Evolutionary conservation across 2,329 filamentous ascomycete species (phyloP).

Genomic region (Achaetomium macrosporum): DNA sequence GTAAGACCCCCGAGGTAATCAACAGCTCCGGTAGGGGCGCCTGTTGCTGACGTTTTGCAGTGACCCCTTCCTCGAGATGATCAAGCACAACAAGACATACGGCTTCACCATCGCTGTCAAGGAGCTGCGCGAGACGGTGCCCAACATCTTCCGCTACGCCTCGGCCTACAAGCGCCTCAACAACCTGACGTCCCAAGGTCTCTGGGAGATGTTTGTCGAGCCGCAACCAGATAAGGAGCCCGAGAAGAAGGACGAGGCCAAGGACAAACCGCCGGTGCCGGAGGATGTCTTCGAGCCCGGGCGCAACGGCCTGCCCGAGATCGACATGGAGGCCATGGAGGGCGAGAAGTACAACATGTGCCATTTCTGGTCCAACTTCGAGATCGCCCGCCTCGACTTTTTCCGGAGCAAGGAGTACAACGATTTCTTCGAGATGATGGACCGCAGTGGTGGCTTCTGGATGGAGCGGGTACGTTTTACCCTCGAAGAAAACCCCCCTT

Average conservation of each 20-base stretch:
- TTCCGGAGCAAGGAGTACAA: slow-evolving; percentile 97
- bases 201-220: slow-evolving; percentile 99
- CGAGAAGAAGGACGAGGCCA: slow-evolving; percentile 58
- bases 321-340: slow-evolving; percentile 92
- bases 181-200: slow-evolving; percentile 81
- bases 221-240: slow-evolving; percentile 62
- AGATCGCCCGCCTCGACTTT: slow-evolving; percentile 91
- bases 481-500: not conserved
- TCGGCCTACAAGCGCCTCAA: slow-evolving; percentile 93
- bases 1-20: slow-evolving; percentile 44
- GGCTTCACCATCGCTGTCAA: slow-evolving; percentile 99
- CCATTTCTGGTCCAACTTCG: slow-evolving; percentile 99
- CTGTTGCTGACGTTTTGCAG: slow-evolving; percentile 38
- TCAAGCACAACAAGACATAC: slow-evolving; percentile 90
- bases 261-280: slow-evolving; percentile 58
- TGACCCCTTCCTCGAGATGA: slow-evolving; percentile 95
- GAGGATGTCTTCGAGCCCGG: slow-evolving; percentile 70
- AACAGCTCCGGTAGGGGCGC: not conserved
- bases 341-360: slow-evolving; percentile 99
- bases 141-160: slow-evolving; percentile 98
- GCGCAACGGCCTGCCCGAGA: slow-evolving; percentile 66
- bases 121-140: slow-evolving; percentile 93
- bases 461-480: slow-evolving; percentile 73
- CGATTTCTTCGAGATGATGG: slow-evolving; percentile 99
- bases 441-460: slow-evolving; percentile 96